Conservation (phyloP, 345 rosid species). For the Gossypium turneri region DNA sequence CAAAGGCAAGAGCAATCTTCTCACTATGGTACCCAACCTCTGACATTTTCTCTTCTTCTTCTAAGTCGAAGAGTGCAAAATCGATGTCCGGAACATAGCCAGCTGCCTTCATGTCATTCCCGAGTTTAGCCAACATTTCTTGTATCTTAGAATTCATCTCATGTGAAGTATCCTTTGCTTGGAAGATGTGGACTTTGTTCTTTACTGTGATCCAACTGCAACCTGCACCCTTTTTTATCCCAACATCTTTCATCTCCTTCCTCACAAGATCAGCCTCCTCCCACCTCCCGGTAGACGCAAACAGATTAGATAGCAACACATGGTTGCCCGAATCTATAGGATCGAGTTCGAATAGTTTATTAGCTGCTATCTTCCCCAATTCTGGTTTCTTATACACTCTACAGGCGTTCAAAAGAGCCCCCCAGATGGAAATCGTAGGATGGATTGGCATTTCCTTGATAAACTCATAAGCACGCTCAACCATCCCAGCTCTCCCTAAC, state of each 20-base stretch:
- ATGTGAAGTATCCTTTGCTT: slow-evolving; percentile 75
- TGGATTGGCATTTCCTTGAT: slow-evolving; percentile 55
- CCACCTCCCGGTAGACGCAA: slow-evolving; percentile 87
- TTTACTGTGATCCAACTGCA: slow-evolving; percentile 78
- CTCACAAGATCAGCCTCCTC: slow-evolving; percentile 68
- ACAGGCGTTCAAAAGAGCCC: slow-evolving; percentile 84
- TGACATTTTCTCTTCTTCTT: slow-evolving; percentile 75
- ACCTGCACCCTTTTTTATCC: slow-evolving; percentile 76
- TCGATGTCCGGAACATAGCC: slow-evolving; percentile 60
- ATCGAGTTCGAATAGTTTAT: slow-evolving; percentile 65
- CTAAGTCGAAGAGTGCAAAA: slow-evolving; percentile 66
- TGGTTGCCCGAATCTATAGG: slow-evolving; percentile 80
- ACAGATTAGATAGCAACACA: slow-evolving; percentile 74
- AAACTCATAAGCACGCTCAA: slow-evolving; percentile 57
- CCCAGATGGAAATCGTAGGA: slow-evolving; percentile 79
- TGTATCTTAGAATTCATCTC: slow-evolving; percentile 60
- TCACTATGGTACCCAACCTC: slow-evolving; percentile 80
- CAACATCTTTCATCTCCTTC: slow-evolving; percentile 60
- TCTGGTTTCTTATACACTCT: slow-evolving; percentile 60
- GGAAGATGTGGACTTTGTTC: slow-evolving; percentile 66
- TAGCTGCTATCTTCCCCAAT: slow-evolving; percentile 63
- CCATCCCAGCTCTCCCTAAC: slow-evolving; percentile 81
- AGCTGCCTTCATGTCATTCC: slow-evolving; percentile 53
- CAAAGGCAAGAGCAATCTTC: slow-evolving; percentile 84
- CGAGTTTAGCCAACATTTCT: slow-evolving; percentile 42